A percentile compares a stretch with the other conserved stretches of the same genome.
Evolutionary conservation across 176 grass and related monocot species (phyloP).

Genomic region (Eragrostis nindensis): DNA sequence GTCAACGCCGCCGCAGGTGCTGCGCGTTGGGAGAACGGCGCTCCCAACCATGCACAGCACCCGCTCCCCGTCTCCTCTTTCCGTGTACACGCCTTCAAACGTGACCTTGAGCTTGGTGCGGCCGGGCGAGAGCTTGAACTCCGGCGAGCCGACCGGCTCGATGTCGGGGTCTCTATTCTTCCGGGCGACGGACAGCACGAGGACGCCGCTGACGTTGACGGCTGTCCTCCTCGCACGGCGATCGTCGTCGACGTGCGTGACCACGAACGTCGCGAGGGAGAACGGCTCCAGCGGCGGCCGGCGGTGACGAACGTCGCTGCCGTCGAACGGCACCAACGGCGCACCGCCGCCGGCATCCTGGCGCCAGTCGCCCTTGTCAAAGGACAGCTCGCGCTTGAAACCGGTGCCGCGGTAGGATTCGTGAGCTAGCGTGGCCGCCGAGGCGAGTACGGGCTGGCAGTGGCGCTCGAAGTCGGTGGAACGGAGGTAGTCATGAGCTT

Average conservation of each 20-base stretch:
- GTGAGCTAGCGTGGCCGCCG: slow-evolving; percentile 15
- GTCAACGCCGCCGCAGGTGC: background rate
- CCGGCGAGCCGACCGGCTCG: slow-evolving; percentile 28
- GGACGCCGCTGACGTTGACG: slow-evolving; percentile 52
- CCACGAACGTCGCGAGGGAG: background rate
- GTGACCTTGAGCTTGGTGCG: too few relatives aligned
- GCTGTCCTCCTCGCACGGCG: background rate
- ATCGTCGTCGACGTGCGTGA: background rate
- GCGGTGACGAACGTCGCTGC: slow-evolving; percentile 7
- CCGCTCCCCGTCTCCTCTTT: slow-evolving; percentile 21
- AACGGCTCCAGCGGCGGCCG: background rate
- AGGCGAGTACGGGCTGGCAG: slow-evolving; percentile 47
- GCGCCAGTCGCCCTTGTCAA: slow-evolving; percentile 56
- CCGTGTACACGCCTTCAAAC: slow-evolving; percentile 62
- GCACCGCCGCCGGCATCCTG: slow-evolving; percentile 24
- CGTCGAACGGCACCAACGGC: slow-evolving; percentile 46
- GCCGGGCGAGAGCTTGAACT: slow-evolving; percentile 51
- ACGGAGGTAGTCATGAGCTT: slow-evolving; percentile 16
- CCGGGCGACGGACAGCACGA: too few relatives aligned
- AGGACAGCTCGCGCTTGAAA: slow-evolving; percentile 36
- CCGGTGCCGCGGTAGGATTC: slow-evolving; percentile 24
- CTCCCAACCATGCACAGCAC: slow-evolving; percentile 61
- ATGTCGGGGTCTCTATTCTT: too few relatives aligned
- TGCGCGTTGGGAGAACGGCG: slow-evolving; percentile 45
- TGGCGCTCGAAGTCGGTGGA: slow-evolving; percentile 39